Evolutionary conservation across 257 asterid species (phyloP).

Genomic region (Voacanga thouarsii): DNA sequence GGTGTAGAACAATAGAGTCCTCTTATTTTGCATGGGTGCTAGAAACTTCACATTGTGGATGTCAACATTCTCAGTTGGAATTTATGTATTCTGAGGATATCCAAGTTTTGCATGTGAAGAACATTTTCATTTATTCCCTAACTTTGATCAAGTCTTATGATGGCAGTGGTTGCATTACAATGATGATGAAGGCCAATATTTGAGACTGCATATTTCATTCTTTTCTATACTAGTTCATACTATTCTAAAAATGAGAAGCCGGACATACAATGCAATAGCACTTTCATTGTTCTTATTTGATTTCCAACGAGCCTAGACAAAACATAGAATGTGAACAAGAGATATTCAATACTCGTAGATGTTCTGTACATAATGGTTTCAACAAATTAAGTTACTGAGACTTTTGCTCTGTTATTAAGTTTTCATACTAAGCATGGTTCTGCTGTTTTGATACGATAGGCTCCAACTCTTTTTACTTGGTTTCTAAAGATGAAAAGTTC

Average conservation of each 20-base stretch:
- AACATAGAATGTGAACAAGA: not conserved
- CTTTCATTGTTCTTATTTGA: not conserved
- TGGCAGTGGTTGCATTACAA: not conserved
- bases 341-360: too few relatives aligned
- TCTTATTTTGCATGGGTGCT: not conserved
- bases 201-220: not conserved
- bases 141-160: not conserved
- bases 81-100: not conserved
- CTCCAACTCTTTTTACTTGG: not conserved
- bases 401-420: not conserved
- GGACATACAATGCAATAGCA: not conserved
- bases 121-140: not conserved
- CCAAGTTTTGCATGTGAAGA: not conserved
- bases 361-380: not conserved
- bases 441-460: not conserved
- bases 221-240: not conserved
- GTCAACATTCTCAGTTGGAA: not conserved
- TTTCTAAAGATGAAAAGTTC: not conserved
- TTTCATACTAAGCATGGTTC: not conserved
- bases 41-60: not conserved
- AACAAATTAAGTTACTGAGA: not conserved
- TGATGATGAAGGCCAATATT: not conserved
- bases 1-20: not conserved
- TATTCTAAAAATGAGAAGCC: not conserved
- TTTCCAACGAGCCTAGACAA: not conserved